Conservation (phyloP, 768 basidiomycete genomes). For the Paxillus involutus region DNA sequence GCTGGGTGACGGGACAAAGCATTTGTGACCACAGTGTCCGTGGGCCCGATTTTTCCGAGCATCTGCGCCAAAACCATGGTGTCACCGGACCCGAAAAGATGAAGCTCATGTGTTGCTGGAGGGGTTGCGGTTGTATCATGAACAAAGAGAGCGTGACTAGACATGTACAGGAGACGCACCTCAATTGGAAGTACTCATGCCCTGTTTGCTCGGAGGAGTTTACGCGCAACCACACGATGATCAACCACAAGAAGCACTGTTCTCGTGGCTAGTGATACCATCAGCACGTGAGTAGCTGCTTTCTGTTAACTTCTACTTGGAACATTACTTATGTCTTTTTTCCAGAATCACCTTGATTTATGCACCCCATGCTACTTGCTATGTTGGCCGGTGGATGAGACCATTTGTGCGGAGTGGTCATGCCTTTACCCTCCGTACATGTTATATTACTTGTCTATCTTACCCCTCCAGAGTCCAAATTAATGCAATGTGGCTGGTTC, state of each 20-base stretch:
- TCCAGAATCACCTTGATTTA: background rate
- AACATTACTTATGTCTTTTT: background rate
- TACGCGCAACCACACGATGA: slow-evolving; percentile 25
- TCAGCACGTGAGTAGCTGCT: background rate
- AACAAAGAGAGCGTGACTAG: slow-evolving; percentile 28
- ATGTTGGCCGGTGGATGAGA: too few species aligned
- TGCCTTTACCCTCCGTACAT: too few species aligned
- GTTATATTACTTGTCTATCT: too few species aligned
- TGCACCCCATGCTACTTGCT: background rate
- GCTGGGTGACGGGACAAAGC: slow-evolving; percentile 5
- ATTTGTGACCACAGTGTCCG: slow-evolving; percentile 7
- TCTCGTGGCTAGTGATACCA: background rate
- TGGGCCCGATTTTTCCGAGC: slow-evolving; percentile 13
- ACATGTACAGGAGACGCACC: slow-evolving; percentile 27
- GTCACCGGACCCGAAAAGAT: slow-evolving; percentile 15
- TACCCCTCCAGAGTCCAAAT: too few species aligned
- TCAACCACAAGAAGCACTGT: slow-evolving; percentile 16
- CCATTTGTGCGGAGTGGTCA: too few species aligned
- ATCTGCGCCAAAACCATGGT: slow-evolving; percentile 21
- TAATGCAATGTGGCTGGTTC: too few species aligned
- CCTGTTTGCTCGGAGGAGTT: slow-evolving; percentile 19
- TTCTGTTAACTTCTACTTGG: background rate
- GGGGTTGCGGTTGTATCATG: slow-evolving; percentile 15
- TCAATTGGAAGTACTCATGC: slow-evolving; percentile 16
- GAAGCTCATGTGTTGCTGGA: slow-evolving; percentile 16